phyloP scores from a whole-genome alignment of 371 early-diverging fungal genomes.

The Choanephora cucurbitarum region DNA sequence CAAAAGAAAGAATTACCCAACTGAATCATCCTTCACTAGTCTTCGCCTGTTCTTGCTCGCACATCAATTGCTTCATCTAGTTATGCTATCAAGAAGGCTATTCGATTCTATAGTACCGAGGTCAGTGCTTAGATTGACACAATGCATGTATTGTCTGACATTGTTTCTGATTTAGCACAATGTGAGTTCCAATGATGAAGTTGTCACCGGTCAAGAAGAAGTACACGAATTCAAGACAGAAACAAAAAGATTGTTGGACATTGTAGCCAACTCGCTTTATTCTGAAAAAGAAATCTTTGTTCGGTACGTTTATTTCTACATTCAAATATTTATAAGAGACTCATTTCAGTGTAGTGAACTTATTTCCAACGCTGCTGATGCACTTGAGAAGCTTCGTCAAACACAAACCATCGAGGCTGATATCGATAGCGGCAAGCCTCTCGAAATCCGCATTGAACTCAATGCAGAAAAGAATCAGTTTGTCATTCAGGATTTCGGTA shows the following conservation, averaged over 20 bases:
- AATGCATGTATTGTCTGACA: no score
- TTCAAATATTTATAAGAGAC: no score
- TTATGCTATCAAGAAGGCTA: neutral
- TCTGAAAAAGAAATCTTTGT: slow-evolving; percentile 87
- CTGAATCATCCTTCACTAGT: slow-evolving; percentile 4
- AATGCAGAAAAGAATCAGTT: slow-evolving; percentile 78
- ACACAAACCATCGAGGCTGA: slow-evolving; percentile 62
- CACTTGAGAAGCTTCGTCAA: slow-evolving; percentile 95
- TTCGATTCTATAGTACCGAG: slow-evolving; percentile 17
- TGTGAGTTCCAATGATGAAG: slow-evolving; percentile 19
- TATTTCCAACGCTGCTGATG: slow-evolving; percentile 98
- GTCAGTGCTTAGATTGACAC: neutral
- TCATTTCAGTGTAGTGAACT: slow-evolving; percentile 75
- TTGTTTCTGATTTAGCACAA: slow-evolving; percentile 4
- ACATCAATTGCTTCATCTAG: slow-evolving; percentile 9
- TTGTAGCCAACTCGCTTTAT: slow-evolving; percentile 87
- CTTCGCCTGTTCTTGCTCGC: slow-evolving; percentile 9
- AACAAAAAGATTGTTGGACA: slow-evolving; percentile 80
- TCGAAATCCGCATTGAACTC: slow-evolving; percentile 80
- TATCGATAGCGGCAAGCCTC: slow-evolving; percentile 61
- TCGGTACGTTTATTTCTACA: slow-evolving; percentile 42
- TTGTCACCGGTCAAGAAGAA: slow-evolving; percentile 44
- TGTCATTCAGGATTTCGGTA: slow-evolving; percentile 93
- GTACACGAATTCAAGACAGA: slow-evolving; percentile 81
- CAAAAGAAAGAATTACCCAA: neutral